Base-by-base conservation (phyloP, 1,284 basidiomycete genomes). In the Cryptococcus sp. region DNA sequence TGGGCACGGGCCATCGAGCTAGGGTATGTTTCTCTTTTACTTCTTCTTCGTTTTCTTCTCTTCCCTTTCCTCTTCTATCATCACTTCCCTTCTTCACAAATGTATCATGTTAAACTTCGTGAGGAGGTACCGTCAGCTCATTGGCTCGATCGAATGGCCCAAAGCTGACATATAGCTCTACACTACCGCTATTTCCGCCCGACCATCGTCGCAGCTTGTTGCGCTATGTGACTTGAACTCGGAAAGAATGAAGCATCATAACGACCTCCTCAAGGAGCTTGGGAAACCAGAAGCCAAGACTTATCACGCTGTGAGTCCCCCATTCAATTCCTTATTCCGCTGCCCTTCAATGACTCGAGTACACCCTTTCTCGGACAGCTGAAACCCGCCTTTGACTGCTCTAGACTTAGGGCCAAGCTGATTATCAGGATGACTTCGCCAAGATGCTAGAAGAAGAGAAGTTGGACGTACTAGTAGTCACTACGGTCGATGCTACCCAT, bases 401-500 rank as follows among this genome's bases (percentile, higher is more conserved):
- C 39, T 19, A 41, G 19, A 7, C 11, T 9, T 21, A 9, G 11
- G 23, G 18, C 34, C 45, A 14, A 36, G 39, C 48, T 46, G 28
- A 44, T 22, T 28, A 11, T 4, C 43, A 70, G 22, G 75, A 77
- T n/a, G 68, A 75, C 32, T 82, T 79, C 64, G 64, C 65, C 52
- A 73, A 75, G 54, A 82, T 81, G 80, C 67, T 82, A 54, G 64
- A 72, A 49, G 74, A 77, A 49, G 78, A 79, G 61, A 75, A 72
- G 39, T 77, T 81, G 24, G 78, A 81, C 58, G 76, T 76, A 4
- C 63, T 81, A 2, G 79, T 82, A 7, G 74, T 82, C 4, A 81
- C 79, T n/a, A 81, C 79, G 44, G 72, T 81, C 25, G 80, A 82
- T 62, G 76, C 78, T 5, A 69, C 78, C 43, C 80, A 82, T 57